Base-by-base conservation (phyloP, 768 basidiomycete genomes). In the Tephrocybe sp. region DNA sequence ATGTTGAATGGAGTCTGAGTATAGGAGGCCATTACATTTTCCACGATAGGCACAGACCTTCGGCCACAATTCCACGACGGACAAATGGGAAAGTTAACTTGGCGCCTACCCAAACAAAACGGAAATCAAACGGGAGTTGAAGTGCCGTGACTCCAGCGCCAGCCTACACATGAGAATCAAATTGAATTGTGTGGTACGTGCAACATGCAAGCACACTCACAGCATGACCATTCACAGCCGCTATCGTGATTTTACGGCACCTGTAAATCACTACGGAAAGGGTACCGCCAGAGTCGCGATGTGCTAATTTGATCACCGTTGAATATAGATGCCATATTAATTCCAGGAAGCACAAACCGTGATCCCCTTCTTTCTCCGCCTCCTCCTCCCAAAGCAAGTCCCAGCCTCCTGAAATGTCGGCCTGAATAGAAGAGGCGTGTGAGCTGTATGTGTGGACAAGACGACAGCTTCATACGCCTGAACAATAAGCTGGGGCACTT, bases 241-340 rank as follows among this genome's bases (percentile, higher is more conserved):
- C 66, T 29, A 77, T 72, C 13, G 78, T 73, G 11, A 83, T 69
- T 58, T 83, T 83, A 38, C 79, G 74, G 62, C 78, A 82, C 5
- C 70, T 69, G 45, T 74, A 73, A 42, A 82, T 73, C 7, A 71
- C 69, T 40, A 82, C 56, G 16, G 78, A 58, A 6, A 77, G 66
- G 23, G 63, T 53, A 2, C 80, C 80, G 38, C 80, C 80, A 3
- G 63, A 54, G 52, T 82, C 80, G 29, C 78, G 65, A 58, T 77
- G 75, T 8, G 76, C 76, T 76, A 38, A 7, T 34, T 6, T 22
- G 30, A 8, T 9, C 18, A 21, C 13, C 12, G 24, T 31, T 34
- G 21, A 37, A 21, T 29, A 25, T 30, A 2, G 27, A 3, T 10
- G 21, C 15, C 19, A 49, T 6, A 24, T 1, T 25, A 27, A 16